A percentile compares a stretch with the other conserved stretches of the same genome.
Conservation (phyloP, 2,329 filamentous ascomycete genomes). For the Sporothrix pallida region DNA sequence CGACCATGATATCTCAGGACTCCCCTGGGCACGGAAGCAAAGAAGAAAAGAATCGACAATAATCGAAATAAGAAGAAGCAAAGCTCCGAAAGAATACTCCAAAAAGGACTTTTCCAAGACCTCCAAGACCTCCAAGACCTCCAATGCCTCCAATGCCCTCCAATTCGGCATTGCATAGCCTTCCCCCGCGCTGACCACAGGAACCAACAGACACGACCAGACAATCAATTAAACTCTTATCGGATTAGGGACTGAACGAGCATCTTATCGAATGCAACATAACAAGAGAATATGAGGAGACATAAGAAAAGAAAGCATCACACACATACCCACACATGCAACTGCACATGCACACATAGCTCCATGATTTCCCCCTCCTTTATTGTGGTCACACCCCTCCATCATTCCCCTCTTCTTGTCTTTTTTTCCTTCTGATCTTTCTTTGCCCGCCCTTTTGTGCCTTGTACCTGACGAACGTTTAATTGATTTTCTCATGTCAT, state of each 20-base stretch:
- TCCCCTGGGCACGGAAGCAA: neutral
- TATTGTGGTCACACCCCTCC: slow-evolving; percentile 6
- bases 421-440: neutral
- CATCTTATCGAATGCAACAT: neutral
- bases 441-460: neutral
- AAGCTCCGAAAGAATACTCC: neutral
- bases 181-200: neutral
- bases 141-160: neutral
- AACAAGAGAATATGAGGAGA: neutral
- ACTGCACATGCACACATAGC: neutral
- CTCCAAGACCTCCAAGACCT: neutral
- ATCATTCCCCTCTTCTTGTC: slow-evolving; percentile 5
- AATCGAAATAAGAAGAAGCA: neutral
- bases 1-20: slow-evolving; percentile 16
- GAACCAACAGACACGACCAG: neutral
- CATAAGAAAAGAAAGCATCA: neutral
- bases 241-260: neutral
- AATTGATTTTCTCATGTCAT: slow-evolving; percentile 5
- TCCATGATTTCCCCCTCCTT: slow-evolving; percentile 13
- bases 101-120: neutral
- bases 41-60: neutral
- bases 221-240: neutral
- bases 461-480: slow-evolving; percentile 2
- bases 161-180: neutral
- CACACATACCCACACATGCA: neutral